These are phyloP conservation scores for Vanderwaltozyma yarrowii DNA, from an alignment of 805 yeast genomes.

Conservation along the genomic window DNA sequence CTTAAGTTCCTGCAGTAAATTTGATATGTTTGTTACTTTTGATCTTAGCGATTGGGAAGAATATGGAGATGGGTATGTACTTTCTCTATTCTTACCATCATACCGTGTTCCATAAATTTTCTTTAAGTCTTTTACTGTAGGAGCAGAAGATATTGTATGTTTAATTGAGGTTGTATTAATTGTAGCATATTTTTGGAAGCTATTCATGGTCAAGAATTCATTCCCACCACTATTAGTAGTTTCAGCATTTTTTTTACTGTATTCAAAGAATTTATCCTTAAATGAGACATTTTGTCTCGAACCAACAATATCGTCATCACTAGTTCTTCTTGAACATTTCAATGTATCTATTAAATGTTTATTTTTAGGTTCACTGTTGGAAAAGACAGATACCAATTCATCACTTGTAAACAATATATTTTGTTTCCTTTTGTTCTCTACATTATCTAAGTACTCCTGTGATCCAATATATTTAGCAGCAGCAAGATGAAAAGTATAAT, in stretches of 20 bases:
- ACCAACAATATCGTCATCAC: too few relatives aligned
- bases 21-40: conserved; percentile 27
- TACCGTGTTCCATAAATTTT: conserved; percentile 10
- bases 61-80: conserved; percentile 5
- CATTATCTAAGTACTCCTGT: conserved; percentile 19
- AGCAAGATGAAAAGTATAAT: conserved; percentile 21
- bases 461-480: conserved; percentile 21
- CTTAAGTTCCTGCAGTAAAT: conserved; percentile 22
- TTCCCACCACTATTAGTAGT: not conserved
- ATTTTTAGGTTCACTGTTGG: conserved; percentile 21
- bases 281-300: too few relatives aligned
- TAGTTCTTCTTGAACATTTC: too few relatives aligned
- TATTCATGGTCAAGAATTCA: not conserved
- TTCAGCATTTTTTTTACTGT: too few relatives aligned
- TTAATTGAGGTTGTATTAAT: not conserved
- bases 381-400: conserved; percentile 23
- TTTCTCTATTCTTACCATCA: not conserved
- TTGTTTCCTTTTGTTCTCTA: conserved; percentile 11
- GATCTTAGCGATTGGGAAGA: conserved; percentile 29
- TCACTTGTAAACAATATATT: conserved; percentile 7
- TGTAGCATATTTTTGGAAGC: not conserved
- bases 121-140: conserved; percentile 22
- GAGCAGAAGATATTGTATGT: conserved; percentile 8
- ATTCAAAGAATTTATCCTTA: too few relatives aligned
- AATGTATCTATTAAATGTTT: not conserved